phyloP scores from a whole-genome alignment of 1,139 yeast genomes.

The Saccharomycopsis hybrid region DNA sequence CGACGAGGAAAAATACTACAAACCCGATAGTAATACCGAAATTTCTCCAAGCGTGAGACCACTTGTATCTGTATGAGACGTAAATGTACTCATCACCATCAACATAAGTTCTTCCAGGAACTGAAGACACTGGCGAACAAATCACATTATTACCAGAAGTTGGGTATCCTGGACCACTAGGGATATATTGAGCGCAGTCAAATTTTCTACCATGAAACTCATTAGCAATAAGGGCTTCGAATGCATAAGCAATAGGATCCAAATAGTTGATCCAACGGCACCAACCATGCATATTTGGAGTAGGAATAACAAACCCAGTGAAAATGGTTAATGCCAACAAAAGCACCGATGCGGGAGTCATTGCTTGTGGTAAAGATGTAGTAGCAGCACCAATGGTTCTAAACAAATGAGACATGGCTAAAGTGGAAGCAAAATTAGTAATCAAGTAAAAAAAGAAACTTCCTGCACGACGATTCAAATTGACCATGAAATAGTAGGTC shows the following conservation, averaged over 20 bases:
- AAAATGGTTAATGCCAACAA: conserved; percentile 47
- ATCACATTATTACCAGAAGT: conserved; percentile 38
- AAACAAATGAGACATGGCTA: conserved; percentile 57
- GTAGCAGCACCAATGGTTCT: conserved; percentile 49
- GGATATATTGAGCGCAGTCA: conserved; percentile 43
- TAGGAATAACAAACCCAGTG: conserved; percentile 64
- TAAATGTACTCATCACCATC: conserved; percentile 52
- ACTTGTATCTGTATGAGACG: conserved; percentile 38
- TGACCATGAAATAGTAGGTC: conserved; percentile 51
- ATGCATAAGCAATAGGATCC: conserved; percentile 56
- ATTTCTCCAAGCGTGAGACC: conserved; percentile 77
- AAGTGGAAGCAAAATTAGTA: conserved; percentile 39
- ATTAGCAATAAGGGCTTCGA: conserved; percentile 54
- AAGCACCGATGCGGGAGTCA: conserved; percentile 54
- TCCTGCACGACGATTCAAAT: conserved; percentile 52
- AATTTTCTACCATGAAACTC: conserved; percentile 44
- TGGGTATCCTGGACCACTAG: conserved; percentile 43
- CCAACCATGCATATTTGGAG: conserved; percentile 57
- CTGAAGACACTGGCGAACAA: conserved; percentile 61
- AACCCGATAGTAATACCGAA: conserved; percentile 60
- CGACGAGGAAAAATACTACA: conserved; percentile 44
- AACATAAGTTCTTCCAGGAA: conserved; percentile 48
- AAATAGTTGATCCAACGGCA: conserved; percentile 61
- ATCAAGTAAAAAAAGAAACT: conserved; percentile 52
- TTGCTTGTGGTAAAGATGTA: conserved; percentile 47